phyloP scores from a whole-genome alignment of 352 stramenopile genomes.

The Phytophthora pluvialis region DNA sequence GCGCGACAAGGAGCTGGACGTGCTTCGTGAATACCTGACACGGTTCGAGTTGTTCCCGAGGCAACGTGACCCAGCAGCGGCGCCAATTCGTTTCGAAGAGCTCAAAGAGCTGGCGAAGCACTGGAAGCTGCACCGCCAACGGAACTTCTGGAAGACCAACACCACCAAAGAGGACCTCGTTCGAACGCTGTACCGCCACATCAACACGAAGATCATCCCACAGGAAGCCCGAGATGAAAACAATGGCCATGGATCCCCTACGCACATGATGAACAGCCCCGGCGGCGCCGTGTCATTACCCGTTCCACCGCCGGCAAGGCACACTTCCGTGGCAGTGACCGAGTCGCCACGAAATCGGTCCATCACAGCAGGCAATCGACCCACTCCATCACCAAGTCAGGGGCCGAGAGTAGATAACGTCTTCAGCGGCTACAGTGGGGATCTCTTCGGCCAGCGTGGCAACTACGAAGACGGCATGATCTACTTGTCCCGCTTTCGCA shows the following conservation, averaged over 20 bases:
- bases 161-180: conserved; percentile 90
- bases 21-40: conserved; percentile 86
- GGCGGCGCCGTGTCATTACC: conserved; percentile 22
- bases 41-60: conserved; percentile 80
- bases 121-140: conserved; percentile 90
- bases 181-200: conserved; percentile 83
- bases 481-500: conserved; percentile 84
- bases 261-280: conserved; percentile 28
- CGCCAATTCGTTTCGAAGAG: conserved; percentile 90
- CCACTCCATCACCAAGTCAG: conserved; percentile 27
- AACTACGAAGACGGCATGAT: conserved; percentile 91
- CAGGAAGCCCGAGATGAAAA: conserved; percentile 63
- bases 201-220: conserved; percentile 87
- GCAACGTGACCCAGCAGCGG: conserved; percentile 71
- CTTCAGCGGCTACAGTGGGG: conserved; percentile 70
- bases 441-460: conserved; percentile 85
- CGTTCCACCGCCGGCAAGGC: conserved; percentile 43
- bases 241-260: conserved; percentile 21
- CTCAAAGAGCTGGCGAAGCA: conserved; percentile 91
- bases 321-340: conserved; percentile 31
- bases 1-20: conserved; percentile 87
- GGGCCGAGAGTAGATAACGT: conserved; percentile 50
- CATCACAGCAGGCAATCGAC: conserved; percentile 29
- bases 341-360: conserved; percentile 69
- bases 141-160: conserved; percentile 92